These are phyloP conservation scores for Monascus ruber DNA, from an alignment of 2,329 filamentous ascomycete genomes.

Conservation along the genomic window DNA sequence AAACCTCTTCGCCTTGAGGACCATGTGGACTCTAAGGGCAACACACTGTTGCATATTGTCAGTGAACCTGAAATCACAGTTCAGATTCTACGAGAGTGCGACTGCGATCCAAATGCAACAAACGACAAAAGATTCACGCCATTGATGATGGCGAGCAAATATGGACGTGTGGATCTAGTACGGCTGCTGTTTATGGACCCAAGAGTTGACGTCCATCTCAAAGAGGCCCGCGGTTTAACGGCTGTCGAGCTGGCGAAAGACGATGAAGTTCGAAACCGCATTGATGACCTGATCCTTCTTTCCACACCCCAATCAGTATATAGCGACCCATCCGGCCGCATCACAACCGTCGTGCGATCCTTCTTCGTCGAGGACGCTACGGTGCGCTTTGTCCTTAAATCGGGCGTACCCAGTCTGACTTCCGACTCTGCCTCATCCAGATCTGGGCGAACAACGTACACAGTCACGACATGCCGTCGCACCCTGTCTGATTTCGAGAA, in stretches of 20 bases:
- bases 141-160: slow-evolving; percentile 97
- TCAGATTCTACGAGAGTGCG: slow-evolving; percentile 68
- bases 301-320: slow-evolving; percentile 44
- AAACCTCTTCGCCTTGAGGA: slow-evolving; percentile 80
- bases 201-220: slow-evolving; percentile 71
- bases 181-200: slow-evolving; percentile 76
- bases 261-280: slow-evolving; percentile 90
- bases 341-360: slow-evolving; percentile 84
- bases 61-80: slow-evolving; percentile 69
- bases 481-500: slow-evolving; percentile 87
- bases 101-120: slow-evolving; percentile 89
- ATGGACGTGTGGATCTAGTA: slow-evolving; percentile 88
- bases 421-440: slow-evolving; percentile 25
- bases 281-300: slow-evolving; percentile 84
- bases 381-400: slow-evolving; percentile 86
- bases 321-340: slow-evolving; percentile 62
- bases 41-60: slow-evolving; percentile 90
- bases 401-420: slow-evolving; percentile 57
- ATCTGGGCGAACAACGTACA: slow-evolving; percentile 56
- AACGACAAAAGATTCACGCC: slow-evolving; percentile 94
- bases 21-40: slow-evolving; percentile 84
- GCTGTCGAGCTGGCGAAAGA: slow-evolving; percentile 96
- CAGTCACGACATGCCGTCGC: slow-evolving; percentile 85
- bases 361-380: slow-evolving; percentile 97
- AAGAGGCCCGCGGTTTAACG: slow-evolving; percentile 77